Percentiles rank a stretch among this genome's conserved stretches.
phyloP scores from a whole-genome alignment of 768 basidiomycete genomes.

The Trametes villosa region DNA sequence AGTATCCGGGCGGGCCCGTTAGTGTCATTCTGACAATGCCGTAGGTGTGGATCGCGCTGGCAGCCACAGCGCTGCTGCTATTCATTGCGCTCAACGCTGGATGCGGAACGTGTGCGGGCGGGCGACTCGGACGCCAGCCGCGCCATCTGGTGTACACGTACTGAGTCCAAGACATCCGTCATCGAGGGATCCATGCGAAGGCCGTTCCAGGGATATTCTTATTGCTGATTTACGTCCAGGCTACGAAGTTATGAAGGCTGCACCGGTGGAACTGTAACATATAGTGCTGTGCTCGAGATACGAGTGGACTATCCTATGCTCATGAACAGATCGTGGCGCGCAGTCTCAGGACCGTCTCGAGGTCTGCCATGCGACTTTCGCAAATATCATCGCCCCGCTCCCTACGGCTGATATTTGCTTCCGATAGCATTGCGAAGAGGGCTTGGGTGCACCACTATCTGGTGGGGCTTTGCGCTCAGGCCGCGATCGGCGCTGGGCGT shows the following conservation, averaged over 20 bases:
- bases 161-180: neutral
- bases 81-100: conserved; percentile 28
- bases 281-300: neutral
- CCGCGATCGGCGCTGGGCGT: too few species aligned
- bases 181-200: neutral
- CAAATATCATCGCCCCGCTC: too few species aligned
- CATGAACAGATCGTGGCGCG: too few species aligned
- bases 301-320: neutral
- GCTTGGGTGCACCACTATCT: too few species aligned
- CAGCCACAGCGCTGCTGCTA: conserved; percentile 24
- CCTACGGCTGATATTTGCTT: too few species aligned
- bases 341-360: too few species aligned
- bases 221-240: conserved; percentile 16
- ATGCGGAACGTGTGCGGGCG: conserved; percentile 28
- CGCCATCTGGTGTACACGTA: conserved; percentile 24
- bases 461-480: too few species aligned
- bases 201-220: neutral
- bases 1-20: too few species aligned
- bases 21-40: too few species aligned
- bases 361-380: too few species aligned
- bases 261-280: neutral
- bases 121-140: conserved; percentile 27
- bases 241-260: neutral
- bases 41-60: conserved; percentile 34
- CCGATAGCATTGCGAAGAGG: too few species aligned